These are phyloP conservation scores for Paracorniculantispora psalliotae DNA, from an alignment of 2,329 filamentous ascomycete genomes.

Conservation along the genomic window DNA sequence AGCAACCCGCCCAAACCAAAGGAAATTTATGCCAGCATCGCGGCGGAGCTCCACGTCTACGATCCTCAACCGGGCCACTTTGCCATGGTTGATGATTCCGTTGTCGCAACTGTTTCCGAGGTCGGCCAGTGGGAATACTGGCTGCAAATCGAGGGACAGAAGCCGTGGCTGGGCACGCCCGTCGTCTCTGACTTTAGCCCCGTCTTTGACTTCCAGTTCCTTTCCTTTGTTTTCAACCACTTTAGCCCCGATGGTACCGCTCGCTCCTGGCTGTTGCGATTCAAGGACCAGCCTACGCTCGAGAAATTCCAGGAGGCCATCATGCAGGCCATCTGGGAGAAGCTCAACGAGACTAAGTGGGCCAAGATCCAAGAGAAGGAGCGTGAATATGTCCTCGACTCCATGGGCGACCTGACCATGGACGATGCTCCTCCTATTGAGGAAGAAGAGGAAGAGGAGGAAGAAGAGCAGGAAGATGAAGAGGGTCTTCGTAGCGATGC, in stretches of 20 bases:
- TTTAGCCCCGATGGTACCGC: constrained; percentile 84
- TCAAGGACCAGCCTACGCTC: constrained; percentile 74
- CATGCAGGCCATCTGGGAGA: constrained; percentile 96
- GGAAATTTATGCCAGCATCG: constrained; percentile 69
- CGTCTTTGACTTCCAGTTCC: constrained; percentile 96
- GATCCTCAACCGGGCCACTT: constrained; percentile 87
- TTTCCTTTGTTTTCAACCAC: constrained; percentile 99
- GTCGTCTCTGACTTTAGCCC: constrained; percentile 91
- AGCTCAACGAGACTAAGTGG: constrained; percentile 92
- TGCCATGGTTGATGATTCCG: constrained; percentile 67
- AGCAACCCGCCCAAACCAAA: constrained; percentile 56
- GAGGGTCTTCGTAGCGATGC: constrained; percentile 66
- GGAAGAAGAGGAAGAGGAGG: constrained; percentile 44
- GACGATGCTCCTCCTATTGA: constrained; percentile 59
- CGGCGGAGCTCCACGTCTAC: constrained; percentile 86
- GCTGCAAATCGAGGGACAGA: constrained; percentile 75
- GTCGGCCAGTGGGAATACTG: constrained; percentile 92
- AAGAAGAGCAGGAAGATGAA: constrained; percentile 50
- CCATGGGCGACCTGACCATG: constrained; percentile 92
- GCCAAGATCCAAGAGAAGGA: constrained; percentile 87
- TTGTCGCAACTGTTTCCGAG: constrained; percentile 78
- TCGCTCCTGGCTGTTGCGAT: constrained; percentile 91
- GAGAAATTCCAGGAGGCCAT: constrained; percentile 89
- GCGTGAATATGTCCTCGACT: constrained; percentile 88
- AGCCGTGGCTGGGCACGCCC: constrained; percentile 81